Conservation (phyloP, 495 filamentous ascomycete genomes). For the Neurospora sp. region DNA sequence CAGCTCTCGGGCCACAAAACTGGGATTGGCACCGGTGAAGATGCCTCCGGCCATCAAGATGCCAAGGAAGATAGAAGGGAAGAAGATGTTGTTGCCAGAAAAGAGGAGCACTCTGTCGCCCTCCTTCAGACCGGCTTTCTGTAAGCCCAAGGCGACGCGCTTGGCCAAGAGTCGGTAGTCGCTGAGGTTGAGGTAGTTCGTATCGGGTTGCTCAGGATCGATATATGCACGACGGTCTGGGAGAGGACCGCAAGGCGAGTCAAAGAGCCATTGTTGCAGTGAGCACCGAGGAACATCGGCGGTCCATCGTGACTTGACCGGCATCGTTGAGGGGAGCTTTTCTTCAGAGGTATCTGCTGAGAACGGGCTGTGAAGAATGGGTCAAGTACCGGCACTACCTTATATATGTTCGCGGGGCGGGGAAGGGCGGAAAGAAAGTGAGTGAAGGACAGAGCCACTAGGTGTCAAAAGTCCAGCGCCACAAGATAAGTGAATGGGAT, state of each 20-base stretch:
- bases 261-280: conserved; percentile 32
- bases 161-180: conserved; percentile 60
- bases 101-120: conserved; percentile 69
- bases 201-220: conserved; percentile 47
- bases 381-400: not conserved
- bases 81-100: conserved; percentile 63
- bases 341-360: conserved; percentile 4
- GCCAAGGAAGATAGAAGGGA: conserved; percentile 61
- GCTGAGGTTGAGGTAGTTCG: conserved; percentile 27
- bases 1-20: conserved; percentile 59
- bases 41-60: conserved; percentile 68
- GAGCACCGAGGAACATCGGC: conserved; percentile 27
- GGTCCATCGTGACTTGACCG: conserved; percentile 34
- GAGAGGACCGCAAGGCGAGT: conserved; percentile 18
- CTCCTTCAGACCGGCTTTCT: conserved; percentile 48
- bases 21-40: conserved; percentile 72
- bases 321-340: conserved; percentile 15
- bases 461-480: not conserved
- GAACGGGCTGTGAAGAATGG: not conserved
- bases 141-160: conserved; percentile 61
- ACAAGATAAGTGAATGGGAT: not conserved
- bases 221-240: conserved; percentile 30
- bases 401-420: not conserved
- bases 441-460: not conserved
- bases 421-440: not conserved